phyloP scores from a whole-genome alignment of 768 basidiomycete species.

The Lepiota venenata region DNA sequence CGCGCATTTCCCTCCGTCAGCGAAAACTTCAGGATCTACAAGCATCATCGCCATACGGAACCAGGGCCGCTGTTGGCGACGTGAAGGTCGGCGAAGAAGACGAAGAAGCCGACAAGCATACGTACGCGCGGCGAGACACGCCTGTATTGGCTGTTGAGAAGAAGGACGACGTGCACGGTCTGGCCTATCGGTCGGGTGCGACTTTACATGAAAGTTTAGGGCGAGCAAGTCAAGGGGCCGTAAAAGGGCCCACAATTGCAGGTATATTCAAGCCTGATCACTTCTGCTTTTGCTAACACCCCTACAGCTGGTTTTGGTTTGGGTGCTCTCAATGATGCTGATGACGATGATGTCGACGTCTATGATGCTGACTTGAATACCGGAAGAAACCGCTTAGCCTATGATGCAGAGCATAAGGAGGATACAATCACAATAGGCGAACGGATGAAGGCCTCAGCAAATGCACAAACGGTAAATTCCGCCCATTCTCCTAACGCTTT shows the following conservation, averaged over 20 bases:
- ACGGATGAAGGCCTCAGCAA: constrained; percentile 15
- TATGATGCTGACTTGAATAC: constrained; percentile 51
- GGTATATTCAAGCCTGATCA: constrained; percentile 31
- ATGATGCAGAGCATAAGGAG: constrained; percentile 60
- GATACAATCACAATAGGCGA: constrained; percentile 44
- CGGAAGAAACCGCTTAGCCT: constrained; percentile 53
- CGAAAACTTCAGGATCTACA: constrained; percentile 69
- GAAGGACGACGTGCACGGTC: constrained; percentile 77
- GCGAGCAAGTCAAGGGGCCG: constrained; percentile 18
- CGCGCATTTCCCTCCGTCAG: constrained; percentile 75
- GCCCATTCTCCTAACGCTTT: not conserved
- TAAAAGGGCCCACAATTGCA: constrained; percentile 52
- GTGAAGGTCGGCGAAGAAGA: constrained; percentile 53
- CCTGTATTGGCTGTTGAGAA: constrained; percentile 55
- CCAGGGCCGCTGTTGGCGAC: constrained; percentile 25
- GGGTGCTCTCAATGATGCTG: constrained; percentile 89
- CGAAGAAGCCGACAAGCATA: constrained; percentile 84
- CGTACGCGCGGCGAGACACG: constrained; percentile 81
- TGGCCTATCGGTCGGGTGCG: constrained; percentile 74
- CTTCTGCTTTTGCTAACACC: not conserved
- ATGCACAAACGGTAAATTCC: constrained; percentile 26
- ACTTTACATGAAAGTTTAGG: constrained; percentile 61
- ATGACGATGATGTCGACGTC: constrained; percentile 87
- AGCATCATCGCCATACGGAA: constrained; percentile 30
- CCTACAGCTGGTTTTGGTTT: constrained; percentile 78